Evolutionary conservation across 2,329 filamentous ascomycete genomes (phyloP).

Genomic region (Fusarium longipes): DNA sequence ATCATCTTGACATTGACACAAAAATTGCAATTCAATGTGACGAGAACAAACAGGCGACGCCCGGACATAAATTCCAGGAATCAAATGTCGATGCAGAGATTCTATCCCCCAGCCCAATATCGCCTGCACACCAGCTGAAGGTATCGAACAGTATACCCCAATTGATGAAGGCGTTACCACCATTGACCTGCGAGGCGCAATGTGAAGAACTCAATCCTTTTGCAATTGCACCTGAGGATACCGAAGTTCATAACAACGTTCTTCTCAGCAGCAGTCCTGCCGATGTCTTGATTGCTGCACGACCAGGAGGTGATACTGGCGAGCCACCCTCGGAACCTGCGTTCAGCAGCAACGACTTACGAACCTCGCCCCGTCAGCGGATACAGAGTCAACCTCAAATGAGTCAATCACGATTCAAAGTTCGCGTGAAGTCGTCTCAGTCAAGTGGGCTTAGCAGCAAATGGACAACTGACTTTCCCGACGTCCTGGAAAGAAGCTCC

Average conservation of each 20-base stretch:
- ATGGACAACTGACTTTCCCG: background rate
- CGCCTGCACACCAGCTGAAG: conserved; percentile 57
- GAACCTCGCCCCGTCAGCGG: background rate
- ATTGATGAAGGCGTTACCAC: conserved; percentile 64
- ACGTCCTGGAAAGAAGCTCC: conserved; percentile 10
- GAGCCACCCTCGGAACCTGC: background rate
- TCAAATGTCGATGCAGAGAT: conserved; percentile 47
- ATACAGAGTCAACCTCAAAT: conserved; percentile 5
- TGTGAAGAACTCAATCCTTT: background rate
- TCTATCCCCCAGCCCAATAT: conserved; percentile 62
- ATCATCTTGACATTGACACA: conserved; percentile 45
- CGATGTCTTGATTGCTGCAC: conserved; percentile 3
- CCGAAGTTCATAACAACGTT: conserved; percentile 17
- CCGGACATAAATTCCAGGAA: background rate
- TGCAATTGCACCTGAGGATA: conserved; percentile 4
- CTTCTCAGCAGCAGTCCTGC: conserved; percentile 25
- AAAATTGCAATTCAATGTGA: conserved; percentile 35
- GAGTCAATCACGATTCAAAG: conserved; percentile 45
- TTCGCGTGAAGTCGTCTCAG: conserved; percentile 43
- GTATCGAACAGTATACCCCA: conserved; percentile 62
- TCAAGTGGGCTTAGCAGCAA: conserved; percentile 23
- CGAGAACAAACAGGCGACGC: background rate
- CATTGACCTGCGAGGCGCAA: conserved; percentile 53
- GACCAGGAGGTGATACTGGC: background rate
- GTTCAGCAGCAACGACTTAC: background rate